phyloP scores from a whole-genome alignment of 257 asterid species.

The Solanum chiquidenum region DNA sequence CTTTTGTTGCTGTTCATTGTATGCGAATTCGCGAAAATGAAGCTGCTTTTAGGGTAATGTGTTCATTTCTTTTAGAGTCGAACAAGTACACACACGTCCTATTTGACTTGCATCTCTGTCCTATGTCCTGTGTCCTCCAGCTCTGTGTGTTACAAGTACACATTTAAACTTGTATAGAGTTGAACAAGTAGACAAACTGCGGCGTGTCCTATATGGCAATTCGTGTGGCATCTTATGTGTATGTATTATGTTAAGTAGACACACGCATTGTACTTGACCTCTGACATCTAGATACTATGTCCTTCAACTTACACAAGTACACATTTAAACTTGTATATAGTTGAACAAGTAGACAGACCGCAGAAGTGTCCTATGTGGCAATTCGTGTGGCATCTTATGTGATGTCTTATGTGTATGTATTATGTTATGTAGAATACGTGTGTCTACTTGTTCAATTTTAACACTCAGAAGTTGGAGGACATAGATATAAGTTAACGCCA shows the following conservation, averaged over 20 bases:
- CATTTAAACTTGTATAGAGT: no score
- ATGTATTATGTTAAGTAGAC: background rate
- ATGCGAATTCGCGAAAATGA: conserved; percentile 75
- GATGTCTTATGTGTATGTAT: background rate
- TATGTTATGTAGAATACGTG: background rate
- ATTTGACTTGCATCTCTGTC: no score
- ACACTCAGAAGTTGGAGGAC: no score
- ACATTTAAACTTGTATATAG: background rate
- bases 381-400: background rate
- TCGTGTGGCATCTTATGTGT: no score
- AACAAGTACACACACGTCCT: background rate
- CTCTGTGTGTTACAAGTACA: no score
- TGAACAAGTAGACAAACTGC: no score
- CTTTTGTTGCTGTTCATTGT: conserved; percentile 54
- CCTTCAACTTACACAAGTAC: no score
- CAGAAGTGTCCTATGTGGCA: background rate
- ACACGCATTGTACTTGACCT: no score
- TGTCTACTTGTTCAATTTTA: background rate
- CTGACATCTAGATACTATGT: no score
- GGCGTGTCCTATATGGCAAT: no score
- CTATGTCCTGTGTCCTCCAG: no score
- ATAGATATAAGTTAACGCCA: background rate
- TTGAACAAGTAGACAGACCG: background rate
- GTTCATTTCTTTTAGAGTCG: background rate
- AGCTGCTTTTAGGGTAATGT: background rate